A percentile compares a stretch with the other conserved stretches of the same genome.
Conservation (phyloP, 257 asterid genomes). For the Anisodus acutangulus region DNA sequence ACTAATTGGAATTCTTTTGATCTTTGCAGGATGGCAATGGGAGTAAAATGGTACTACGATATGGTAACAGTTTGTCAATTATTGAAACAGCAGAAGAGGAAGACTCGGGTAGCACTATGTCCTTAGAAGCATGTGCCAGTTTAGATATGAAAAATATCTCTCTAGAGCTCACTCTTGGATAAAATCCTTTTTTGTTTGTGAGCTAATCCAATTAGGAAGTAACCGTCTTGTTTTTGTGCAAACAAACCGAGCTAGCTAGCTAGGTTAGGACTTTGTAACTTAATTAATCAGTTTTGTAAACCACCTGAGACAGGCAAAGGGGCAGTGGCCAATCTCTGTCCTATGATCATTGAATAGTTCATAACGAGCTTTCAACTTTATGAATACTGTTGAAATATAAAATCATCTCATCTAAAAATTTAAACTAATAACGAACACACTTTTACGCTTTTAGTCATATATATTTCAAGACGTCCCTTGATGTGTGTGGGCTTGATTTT, state of each 20-base stretch:
- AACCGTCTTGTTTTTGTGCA: neutral
- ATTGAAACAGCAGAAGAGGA: conserved; percentile 13
- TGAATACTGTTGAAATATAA: neutral
- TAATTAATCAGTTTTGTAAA: neutral
- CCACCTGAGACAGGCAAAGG: neutral
- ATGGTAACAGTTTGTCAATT: neutral
- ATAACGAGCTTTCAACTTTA: neutral
- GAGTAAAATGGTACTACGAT: neutral
- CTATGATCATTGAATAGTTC: neutral
- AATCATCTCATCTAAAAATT: neutral
- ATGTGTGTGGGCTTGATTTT: neutral
- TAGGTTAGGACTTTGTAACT: neutral
- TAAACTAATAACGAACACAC: neutral
- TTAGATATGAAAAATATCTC: conserved; percentile 42
- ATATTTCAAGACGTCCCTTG: neutral
- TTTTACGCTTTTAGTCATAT: neutral
- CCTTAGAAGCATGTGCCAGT: conserved; percentile 28
- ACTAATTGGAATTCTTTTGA: neutral
- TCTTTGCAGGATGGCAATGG: conserved; percentile 6
- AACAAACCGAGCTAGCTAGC: neutral
- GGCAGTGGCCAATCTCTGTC: neutral
- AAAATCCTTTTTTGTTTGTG: neutral
- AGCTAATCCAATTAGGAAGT: neutral
- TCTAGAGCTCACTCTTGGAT: conserved; percentile 68
- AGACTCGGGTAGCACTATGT: conserved; percentile 11